These are phyloP conservation scores for Krasilnikovozyma curviuscula DNA, from an alignment of 768 basidiomycete genomes.

Conservation along the genomic window DNA sequence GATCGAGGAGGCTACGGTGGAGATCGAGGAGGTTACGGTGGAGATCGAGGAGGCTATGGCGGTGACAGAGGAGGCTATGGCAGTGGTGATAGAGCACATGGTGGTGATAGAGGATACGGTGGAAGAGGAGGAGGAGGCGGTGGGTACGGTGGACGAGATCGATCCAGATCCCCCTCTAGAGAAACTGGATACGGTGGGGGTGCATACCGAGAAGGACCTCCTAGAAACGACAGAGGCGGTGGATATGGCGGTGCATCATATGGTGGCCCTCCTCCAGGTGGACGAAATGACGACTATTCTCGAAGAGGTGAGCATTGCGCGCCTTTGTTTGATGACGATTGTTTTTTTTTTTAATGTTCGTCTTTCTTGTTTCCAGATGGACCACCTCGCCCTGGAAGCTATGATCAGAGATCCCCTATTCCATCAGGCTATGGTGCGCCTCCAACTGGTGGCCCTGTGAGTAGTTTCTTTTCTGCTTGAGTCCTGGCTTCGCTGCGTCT, in stretches of 20 bases:
- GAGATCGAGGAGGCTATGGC: constrained; percentile 26
- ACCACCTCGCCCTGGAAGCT: not conserved
- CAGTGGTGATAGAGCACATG: constrained; percentile 27
- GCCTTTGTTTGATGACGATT: too few relatives aligned
- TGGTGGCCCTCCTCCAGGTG: not conserved
- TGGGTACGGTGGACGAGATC: not conserved
- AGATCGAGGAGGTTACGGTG: constrained; percentile 18
- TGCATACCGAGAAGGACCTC: constrained; percentile 1
- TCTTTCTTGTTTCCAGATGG: not conserved
- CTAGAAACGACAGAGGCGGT: not conserved
- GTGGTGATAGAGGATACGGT: not conserved
- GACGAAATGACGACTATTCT: too few relatives aligned
- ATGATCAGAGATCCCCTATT: not conserved
- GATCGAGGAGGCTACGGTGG: too few relatives aligned
- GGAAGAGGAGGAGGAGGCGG: not conserved
- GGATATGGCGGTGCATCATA: not conserved
- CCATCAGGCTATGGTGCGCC: not conserved
- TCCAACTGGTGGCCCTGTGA: not conserved
- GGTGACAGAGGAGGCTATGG: constrained; percentile 27
- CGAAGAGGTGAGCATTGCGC: too few relatives aligned
- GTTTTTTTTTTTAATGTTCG: not conserved
- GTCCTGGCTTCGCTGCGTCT: not conserved
- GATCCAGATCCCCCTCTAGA: not conserved
- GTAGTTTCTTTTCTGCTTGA: not conserved
- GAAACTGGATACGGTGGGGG: not conserved